Percentiles rank a stretch among this genome's conserved stretches.
phyloP scores from a whole-genome alignment of 805 yeast species.

The Limtongia smithiae region DNA sequence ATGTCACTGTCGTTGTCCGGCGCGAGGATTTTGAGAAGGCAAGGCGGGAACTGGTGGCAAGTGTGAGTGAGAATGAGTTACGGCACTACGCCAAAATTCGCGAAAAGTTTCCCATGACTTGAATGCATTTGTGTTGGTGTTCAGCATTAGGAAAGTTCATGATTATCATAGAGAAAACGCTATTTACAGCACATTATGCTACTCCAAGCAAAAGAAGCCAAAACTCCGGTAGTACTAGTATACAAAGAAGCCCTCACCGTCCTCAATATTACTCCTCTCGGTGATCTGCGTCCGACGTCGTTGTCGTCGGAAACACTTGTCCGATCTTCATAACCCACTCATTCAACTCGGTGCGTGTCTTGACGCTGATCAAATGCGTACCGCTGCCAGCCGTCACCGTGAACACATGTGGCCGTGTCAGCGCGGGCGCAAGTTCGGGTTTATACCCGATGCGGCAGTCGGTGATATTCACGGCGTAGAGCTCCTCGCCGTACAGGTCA shows the following conservation, averaged over 20 bases:
- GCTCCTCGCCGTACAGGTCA: constrained; percentile 8
- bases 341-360: constrained; percentile 15
- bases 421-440: constrained; percentile 18
- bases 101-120: constrained; percentile 49
- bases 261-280: too few relatives aligned
- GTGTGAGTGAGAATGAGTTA: constrained; percentile 84
- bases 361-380: constrained; percentile 18
- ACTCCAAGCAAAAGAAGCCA: too few relatives aligned
- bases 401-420: constrained; percentile 15
- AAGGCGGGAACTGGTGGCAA: constrained; percentile 65
- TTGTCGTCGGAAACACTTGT: background rate
- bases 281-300: too few relatives aligned
- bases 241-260: too few relatives aligned
- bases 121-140: too few relatives aligned
- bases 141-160: too few relatives aligned
- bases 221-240: too few relatives aligned
- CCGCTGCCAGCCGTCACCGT: constrained; percentile 19
- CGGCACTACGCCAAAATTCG: constrained; percentile 77
- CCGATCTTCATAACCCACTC: constrained; percentile 26
- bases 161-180: too few relatives aligned
- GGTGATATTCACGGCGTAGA: constrained; percentile 18
- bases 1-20: constrained; percentile 63
- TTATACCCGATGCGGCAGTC: constrained; percentile 21
- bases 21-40: constrained; percentile 78
- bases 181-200: too few relatives aligned